These are phyloP conservation scores for Triticum turgidum DNA, from an alignment of 176 grass and related monocot genomes.

Conservation along the genomic window DNA sequence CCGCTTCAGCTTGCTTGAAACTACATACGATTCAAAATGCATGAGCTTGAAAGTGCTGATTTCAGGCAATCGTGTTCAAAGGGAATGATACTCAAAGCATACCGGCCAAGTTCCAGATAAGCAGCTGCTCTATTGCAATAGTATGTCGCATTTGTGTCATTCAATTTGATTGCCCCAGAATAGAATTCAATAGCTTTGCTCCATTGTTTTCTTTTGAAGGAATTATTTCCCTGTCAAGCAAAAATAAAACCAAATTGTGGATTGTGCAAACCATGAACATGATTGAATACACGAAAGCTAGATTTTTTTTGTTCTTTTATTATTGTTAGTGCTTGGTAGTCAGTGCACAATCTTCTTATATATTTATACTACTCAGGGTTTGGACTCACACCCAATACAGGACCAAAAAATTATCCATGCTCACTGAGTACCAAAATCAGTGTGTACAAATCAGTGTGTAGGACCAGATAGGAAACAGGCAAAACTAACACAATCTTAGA, in stretches of 20 bases:
- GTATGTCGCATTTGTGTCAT: constrained; percentile 80
- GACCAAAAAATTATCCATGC: not conserved
- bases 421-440: not conserved
- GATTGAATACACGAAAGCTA: constrained; percentile 1
- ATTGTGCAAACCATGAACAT: not conserved
- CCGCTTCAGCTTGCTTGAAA: constrained; percentile 81
- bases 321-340: not conserved
- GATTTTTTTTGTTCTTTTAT: not conserved
- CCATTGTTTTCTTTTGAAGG: constrained; percentile 83
- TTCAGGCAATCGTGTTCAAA: constrained; percentile 30
- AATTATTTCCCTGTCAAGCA: constrained; percentile 75
- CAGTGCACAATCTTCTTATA: not conserved
- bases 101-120: constrained; percentile 85
- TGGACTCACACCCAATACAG: not conserved
- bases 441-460: not conserved
- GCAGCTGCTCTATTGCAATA: constrained; percentile 98
- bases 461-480: not conserved
- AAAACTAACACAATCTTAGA: not conserved
- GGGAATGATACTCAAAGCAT: constrained; percentile 25
- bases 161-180: constrained; percentile 78
- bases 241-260: not conserved
- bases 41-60: not conserved
- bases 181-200: constrained; percentile 80
- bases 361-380: not conserved
- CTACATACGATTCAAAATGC: constrained; percentile 53